These are phyloP conservation scores for Cladosporium sp. DNA, from an alignment of 2,329 filamentous ascomycete species.

Conservation along the genomic window DNA sequence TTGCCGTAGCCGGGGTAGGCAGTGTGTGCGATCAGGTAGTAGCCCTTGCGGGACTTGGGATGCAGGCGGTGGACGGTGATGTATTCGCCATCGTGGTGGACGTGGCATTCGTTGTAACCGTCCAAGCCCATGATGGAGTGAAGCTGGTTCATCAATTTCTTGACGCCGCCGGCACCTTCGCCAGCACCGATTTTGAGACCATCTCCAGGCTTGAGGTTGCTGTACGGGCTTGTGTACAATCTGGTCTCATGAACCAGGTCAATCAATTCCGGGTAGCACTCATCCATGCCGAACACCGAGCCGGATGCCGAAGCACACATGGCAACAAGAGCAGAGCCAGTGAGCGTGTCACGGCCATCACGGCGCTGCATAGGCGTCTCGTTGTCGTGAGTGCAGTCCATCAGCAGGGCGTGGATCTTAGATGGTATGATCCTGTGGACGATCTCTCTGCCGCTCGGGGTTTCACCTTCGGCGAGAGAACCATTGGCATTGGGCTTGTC, in stretches of 20 bases:
- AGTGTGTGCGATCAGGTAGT: conserved; percentile 93
- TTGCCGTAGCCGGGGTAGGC: conserved; percentile 89
- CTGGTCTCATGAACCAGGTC: conserved; percentile 88
- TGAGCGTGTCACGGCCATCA: conserved; percentile 86
- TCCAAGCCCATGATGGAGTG: conserved; percentile 95
- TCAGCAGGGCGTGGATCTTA: conserved; percentile 89
- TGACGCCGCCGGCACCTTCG: conserved; percentile 85
- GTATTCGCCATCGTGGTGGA: conserved; percentile 94
- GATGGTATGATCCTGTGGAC: conserved; percentile 80
- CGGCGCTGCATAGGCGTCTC: conserved; percentile 93
- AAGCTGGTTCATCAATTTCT: conserved; percentile 90
- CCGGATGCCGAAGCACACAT: conserved; percentile 95
- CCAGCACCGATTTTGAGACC: conserved; percentile 61
- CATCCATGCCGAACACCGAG: conserved; percentile 97
- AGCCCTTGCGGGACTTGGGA: conserved; percentile 84
- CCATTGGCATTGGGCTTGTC: conserved; percentile 39
- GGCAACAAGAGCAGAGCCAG: conserved; percentile 87
- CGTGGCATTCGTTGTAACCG: conserved; percentile 89
- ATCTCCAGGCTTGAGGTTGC: conserved; percentile 42
- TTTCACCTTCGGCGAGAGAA: conserved; percentile 26
- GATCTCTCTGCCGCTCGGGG: conserved; percentile 52
- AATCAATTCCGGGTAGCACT: conserved; percentile 89
- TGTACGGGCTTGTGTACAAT: conserved; percentile 74
- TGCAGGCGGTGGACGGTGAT: conserved; percentile 95
- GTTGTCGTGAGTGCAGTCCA: conserved; percentile 99